Conservation (phyloP, 108 stramenopile species). For the Nannochloropsis salina region DNA sequence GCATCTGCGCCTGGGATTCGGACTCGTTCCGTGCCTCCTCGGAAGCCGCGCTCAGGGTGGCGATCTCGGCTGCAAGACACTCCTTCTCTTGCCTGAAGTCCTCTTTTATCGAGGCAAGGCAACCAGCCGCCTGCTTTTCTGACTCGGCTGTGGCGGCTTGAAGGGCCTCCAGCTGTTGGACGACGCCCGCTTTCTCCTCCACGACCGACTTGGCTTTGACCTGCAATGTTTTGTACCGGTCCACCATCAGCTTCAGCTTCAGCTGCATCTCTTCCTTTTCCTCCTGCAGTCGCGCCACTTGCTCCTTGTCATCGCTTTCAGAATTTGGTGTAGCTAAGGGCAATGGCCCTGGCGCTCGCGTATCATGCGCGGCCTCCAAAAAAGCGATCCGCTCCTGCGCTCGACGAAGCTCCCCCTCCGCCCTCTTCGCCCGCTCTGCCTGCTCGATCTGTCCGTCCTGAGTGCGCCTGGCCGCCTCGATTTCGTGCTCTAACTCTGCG, state of each 20-base stretch:
- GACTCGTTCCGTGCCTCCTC: too few species aligned
- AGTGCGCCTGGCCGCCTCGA: not conserved
- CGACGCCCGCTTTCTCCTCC: not conserved
- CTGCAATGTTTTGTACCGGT: not conserved
- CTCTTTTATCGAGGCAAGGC: not conserved
- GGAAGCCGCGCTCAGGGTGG: too few species aligned
- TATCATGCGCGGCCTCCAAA: not conserved
- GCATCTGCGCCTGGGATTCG: too few species aligned
- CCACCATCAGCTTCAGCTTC: not conserved
- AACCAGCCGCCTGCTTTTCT: not conserved
- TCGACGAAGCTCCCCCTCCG: not conserved
- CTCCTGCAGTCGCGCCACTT: not conserved
- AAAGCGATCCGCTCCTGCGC: not conserved
- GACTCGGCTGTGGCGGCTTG: not conserved
- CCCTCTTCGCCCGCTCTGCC: not conserved
- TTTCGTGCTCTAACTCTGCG: not conserved
- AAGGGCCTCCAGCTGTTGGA: not conserved
- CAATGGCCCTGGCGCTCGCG: not conserved
- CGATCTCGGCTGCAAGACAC: too few species aligned
- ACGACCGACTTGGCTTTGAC: not conserved
- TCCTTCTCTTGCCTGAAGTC: not conserved
- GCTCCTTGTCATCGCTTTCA: not conserved
- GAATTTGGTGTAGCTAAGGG: not conserved
- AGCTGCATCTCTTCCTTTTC: not conserved
- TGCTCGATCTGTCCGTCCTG: constrained; percentile 1